Conservation (phyloP, 1,139 yeast genomes). For the Candida buenavistaensis region DNA sequence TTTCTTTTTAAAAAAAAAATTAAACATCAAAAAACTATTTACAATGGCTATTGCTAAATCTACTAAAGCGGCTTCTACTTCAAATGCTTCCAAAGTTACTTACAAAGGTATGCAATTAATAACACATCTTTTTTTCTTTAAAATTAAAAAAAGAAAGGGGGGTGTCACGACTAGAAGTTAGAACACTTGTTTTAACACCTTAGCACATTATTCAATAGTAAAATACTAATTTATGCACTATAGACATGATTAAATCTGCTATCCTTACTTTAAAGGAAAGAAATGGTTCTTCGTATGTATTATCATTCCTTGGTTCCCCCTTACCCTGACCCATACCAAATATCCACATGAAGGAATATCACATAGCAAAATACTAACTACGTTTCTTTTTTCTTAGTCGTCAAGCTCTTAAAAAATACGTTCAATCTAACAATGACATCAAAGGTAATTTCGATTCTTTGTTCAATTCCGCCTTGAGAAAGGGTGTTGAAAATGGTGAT, state of each 20-base stretch:
- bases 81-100: constrained; percentile 40
- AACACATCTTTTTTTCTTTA: background rate
- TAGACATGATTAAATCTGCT: constrained; percentile 79
- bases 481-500: constrained; percentile 76
- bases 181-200: no score
- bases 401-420: constrained; percentile 74
- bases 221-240: constrained; percentile 18
- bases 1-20: no score
- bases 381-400: constrained; percentile 39
- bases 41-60: constrained; percentile 28
- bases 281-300: constrained; percentile 71
- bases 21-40: no score
- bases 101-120: constrained; percentile 48
- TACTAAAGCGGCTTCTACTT: constrained; percentile 24
- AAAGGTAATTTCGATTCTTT: constrained; percentile 71
- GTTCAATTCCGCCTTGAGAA: constrained; percentile 77
- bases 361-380: constrained; percentile 3
- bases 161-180: no score
- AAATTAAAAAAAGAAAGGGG: background rate
- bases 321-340: background rate
- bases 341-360: background rate
- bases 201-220: no score
- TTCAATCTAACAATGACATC: constrained; percentile 61
- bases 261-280: constrained; percentile 72
- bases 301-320: constrained; percentile 1